Evolutionary conservation across 352 stramenopile genomes (phyloP), one percentile per base, ranked within the genome.

Genomic region (Phytophthora pisi): DNA sequence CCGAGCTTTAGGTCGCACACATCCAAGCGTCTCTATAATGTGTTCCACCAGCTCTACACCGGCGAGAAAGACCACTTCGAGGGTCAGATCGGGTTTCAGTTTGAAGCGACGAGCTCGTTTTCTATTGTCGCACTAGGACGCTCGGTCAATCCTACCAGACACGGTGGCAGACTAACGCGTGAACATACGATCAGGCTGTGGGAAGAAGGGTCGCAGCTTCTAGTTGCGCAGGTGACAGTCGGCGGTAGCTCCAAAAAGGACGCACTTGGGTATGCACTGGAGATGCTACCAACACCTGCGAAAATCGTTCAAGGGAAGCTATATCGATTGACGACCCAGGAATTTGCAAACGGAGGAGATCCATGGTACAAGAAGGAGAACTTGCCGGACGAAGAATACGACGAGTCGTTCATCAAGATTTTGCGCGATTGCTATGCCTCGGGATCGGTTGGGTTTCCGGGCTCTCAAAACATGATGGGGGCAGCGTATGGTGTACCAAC

Each of bases 301-400:
- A 91, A 83, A 59, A 57, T 96, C 15, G 93, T 75, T 0, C 87
- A 93, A 62, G 89, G 89, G 2, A 96, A 95, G 49, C 30, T 94
- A n/a, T 96, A 96, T 62, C 82, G 89, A 4, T 64, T 96, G 24
- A 96, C 89, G 40, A 95, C 87, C 0, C 89, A 96, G 45, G 89
- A 96, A 55, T 96, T 89, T 70, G 87, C 89, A 18, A 94, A 96
- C 49, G 86, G 87, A 51, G 89, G 89, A 24, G 89, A 96, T 54
- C 86, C 89, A 6, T 96, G 89, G 89, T 96, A 96, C 75, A 96
- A 96, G 59, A 93, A 93, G 57, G 89, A 96, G 55, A 95, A 96
- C 24, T 42, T 93, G 1, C 89, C 87, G 0, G 87, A 95, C 50
- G 89, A 96, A 65, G 85, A 96, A 49, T 96, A 96, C 55, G 89